Evolutionary conservation across 306 rosid species (phyloP).

Genomic region (Lathyrus oleraceus): DNA sequence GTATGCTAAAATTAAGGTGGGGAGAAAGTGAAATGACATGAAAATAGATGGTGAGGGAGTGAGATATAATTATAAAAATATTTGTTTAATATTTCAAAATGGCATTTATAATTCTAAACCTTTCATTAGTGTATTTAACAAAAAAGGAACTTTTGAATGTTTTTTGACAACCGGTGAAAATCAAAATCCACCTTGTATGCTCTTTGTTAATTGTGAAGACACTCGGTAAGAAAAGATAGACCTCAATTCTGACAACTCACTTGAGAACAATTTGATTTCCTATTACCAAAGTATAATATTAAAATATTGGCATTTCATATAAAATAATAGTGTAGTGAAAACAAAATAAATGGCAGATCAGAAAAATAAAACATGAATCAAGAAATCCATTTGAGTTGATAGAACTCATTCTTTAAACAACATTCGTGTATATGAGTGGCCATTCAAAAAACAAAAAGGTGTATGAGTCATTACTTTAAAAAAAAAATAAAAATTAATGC

Average conservation of each 20-base stretch:
- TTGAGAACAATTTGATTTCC: slow-evolving; percentile 6
- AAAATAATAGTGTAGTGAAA: too few relatives aligned
- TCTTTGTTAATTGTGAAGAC: slow-evolving; percentile 4
- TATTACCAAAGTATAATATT: not conserved
- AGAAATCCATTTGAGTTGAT: slow-evolving; percentile 21
- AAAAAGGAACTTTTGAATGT: slow-evolving; percentile 4
- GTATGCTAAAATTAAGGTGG: not conserved
- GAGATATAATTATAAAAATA: slow-evolving; percentile 14
- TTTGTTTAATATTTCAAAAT: slow-evolving; percentile 14
- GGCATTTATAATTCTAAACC: not conserved
- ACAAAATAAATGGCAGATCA: not conserved
- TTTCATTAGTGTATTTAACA: slow-evolving; percentile 3
- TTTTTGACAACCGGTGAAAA: slow-evolving; percentile 12
- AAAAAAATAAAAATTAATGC: not conserved
- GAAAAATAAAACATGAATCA: slow-evolving; percentile 10
- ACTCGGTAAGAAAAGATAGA: slow-evolving; percentile 11
- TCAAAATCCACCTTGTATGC: not conserved
- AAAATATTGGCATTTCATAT: too few relatives aligned
- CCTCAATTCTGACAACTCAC: not conserved
- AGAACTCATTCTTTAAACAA: slow-evolving; percentile 19
- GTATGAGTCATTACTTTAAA: not conserved
- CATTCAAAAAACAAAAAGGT: not conserved
- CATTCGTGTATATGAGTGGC: not conserved
- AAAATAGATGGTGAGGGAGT: slow-evolving; percentile 5
- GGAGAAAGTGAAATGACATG: too few relatives aligned